phyloP scores from a whole-genome alignment of 2,329 filamentous ascomycete genomes.

The Ascosphaera aggregata region DNA sequence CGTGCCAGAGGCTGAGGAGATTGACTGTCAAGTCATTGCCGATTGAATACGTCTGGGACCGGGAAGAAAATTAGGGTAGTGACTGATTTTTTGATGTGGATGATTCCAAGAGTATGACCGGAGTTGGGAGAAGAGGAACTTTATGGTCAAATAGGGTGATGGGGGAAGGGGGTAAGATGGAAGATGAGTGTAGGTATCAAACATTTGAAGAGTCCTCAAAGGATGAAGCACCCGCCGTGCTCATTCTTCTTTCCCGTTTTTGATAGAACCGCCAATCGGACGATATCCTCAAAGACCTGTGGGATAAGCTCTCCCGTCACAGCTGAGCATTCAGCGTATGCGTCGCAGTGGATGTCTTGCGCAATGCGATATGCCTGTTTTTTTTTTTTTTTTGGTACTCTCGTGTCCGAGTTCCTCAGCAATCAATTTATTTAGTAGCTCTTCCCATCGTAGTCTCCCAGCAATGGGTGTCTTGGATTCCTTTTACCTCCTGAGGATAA shows the following conservation, averaged over 20 bases:
- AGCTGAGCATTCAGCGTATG: slow-evolving; percentile 39
- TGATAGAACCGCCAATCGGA: slow-evolving; percentile 23
- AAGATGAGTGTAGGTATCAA: too few species aligned
- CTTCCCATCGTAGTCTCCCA: not conserved
- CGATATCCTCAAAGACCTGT: slow-evolving; percentile 37
- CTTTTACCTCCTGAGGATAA: slow-evolving; percentile 19
- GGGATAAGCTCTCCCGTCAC: slow-evolving; percentile 34
- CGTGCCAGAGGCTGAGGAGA: not conserved
- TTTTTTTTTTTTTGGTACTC: too few species aligned
- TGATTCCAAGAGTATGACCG: not conserved
- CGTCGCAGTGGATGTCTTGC: slow-evolving; percentile 35
- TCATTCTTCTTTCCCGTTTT: not conserved
- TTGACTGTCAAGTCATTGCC: not conserved
- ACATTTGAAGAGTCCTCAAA: too few species aligned
- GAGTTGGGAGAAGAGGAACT: not conserved
- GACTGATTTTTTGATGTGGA: not conserved
- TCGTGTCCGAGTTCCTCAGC: too few species aligned
- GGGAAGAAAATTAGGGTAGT: not conserved
- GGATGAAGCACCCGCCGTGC: not conserved
- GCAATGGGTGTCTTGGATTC: too few species aligned
- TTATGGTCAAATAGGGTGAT: too few species aligned
- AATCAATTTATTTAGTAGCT: too few species aligned
- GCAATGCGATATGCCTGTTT: slow-evolving; percentile 30
- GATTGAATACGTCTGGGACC: not conserved
- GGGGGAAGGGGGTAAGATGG: too few species aligned